Evolutionary conservation across 1,284 basidiomycete genomes (phyloP), one percentile per base, ranked within the genome.

Genomic region (Mycosarcoma mackinlayi): DNA sequence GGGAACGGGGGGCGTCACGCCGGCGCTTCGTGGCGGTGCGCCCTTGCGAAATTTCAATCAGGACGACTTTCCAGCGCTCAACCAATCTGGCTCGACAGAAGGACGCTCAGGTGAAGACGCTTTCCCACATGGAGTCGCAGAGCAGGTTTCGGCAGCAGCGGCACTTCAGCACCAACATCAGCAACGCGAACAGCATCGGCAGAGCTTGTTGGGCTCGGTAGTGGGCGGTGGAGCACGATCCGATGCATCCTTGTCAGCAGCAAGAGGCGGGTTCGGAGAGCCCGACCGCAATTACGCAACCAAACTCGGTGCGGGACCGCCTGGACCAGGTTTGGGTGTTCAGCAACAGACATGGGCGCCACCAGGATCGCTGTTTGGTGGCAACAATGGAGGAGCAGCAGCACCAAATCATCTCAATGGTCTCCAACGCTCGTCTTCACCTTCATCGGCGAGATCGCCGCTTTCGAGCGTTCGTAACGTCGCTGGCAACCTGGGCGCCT

Each of bases 1-100:
- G 8, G 76, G 75, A 6, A 71, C 70, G 0, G 69, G 55, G 7
- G 65, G 65, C 9, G 56, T 73, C 6, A 41, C 57, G 10, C 52
- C 69, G n/a, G 48, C 54, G 3, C 61, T 67, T 23, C 55, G 70
- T 19, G 61, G 65, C 38, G 65, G 65, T 11, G 65, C 65, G 18
- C 64, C 73, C 6, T 41, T 66, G 37, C 59, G 71, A 10, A 60
- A 74, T 27, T 78, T 78, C 65, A 67, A 64, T 30, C 75, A 73
- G 45, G 79, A 80, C 49, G 79, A 81, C 57, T 81, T 80, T 33
- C 78, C 78, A n/a, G 76, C 79, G 13, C 52, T 81, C 35, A 76
- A 75, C 47, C 76, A 69, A 30, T 44, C 55, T 35, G 56, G 59
- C 10, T 47, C 65, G 24, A 45, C 50, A 42, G 66, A 58, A 33